These are phyloP conservation scores for Monosporozyma yasuniensis DNA, from an alignment of 805 yeast species.

Conservation along the genomic window DNA sequence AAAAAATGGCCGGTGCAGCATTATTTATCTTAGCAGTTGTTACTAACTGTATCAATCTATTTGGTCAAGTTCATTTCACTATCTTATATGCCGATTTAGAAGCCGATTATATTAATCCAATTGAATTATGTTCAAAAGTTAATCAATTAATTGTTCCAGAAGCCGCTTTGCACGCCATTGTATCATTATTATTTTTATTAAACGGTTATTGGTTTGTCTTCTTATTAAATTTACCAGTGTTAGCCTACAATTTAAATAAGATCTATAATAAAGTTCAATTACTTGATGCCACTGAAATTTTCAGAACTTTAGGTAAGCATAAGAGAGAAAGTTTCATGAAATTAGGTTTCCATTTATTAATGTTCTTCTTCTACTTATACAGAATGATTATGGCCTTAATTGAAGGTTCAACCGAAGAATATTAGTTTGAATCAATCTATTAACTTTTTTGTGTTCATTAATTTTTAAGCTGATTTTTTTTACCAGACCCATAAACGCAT, in stretches of 20 bases:
- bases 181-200: conserved; percentile 62
- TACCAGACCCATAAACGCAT: not conserved
- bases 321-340: conserved; percentile 87
- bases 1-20: conserved; percentile 14
- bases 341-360: conserved; percentile 78
- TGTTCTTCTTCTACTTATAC: conserved; percentile 94
- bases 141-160: conserved; percentile 87
- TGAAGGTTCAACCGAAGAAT: conserved; percentile 32
- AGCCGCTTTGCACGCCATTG: conserved; percentile 68
- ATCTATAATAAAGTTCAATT: conserved; percentile 71
- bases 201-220: conserved; percentile 92
- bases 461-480: not conserved
- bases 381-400: conserved; percentile 92
- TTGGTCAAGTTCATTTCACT: conserved; percentile 89
- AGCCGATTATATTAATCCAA: conserved; percentile 94
- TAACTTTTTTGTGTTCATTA: not conserved
- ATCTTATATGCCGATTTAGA: conserved; percentile 93
- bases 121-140: conserved; percentile 87
- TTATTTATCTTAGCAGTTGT: conserved; percentile 66
- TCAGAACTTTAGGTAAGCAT: conserved; percentile 86
- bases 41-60: conserved; percentile 78
- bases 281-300: conserved; percentile 94
- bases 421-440: not conserved
- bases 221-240: conserved; percentile 70
- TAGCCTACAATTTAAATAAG: conserved; percentile 77